phyloP scores from a whole-genome alignment of 208 protist genomes.

The Leishmania turanica region DNA sequence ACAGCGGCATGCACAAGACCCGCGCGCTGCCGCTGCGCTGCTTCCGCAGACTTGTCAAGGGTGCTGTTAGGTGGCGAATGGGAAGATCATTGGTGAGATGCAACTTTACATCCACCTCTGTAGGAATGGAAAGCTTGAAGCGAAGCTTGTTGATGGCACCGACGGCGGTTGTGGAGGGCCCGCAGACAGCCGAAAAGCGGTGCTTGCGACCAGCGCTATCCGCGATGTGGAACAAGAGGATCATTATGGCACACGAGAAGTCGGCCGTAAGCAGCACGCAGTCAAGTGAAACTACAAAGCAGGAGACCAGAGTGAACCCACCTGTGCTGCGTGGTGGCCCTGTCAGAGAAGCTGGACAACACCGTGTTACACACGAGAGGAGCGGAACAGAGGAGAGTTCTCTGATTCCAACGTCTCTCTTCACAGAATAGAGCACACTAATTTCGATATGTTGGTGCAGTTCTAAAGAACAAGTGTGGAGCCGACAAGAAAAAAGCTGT shows the following conservation, averaged over 20 bases:
- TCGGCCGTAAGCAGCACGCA: not conserved
- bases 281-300: not conserved
- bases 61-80: conserved; percentile 42
- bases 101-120: conserved; percentile 37
- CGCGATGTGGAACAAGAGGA: conserved; percentile 40
- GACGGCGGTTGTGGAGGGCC: conserved; percentile 38
- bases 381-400: not conserved
- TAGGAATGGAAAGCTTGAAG: conserved; percentile 34
- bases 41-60: conserved; percentile 49
- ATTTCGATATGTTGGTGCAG: not conserved
- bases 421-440: not conserved
- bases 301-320: not conserved
- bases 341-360: not conserved
- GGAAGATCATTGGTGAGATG: conserved; percentile 39
- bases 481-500: not conserved
- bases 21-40: conserved; percentile 38
- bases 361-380: not conserved
- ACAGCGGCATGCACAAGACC: conserved; percentile 38
- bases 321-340: not conserved
- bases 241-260: conserved; percentile 27
- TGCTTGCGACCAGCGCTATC: conserved; percentile 18
- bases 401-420: not conserved
- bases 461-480: not conserved
- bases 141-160: conserved; percentile 44
- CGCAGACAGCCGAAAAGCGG: conserved; percentile 32